Conservation (phyloP, 1,284 basidiomycete species). For the Apiotrichum gracile region DNA sequence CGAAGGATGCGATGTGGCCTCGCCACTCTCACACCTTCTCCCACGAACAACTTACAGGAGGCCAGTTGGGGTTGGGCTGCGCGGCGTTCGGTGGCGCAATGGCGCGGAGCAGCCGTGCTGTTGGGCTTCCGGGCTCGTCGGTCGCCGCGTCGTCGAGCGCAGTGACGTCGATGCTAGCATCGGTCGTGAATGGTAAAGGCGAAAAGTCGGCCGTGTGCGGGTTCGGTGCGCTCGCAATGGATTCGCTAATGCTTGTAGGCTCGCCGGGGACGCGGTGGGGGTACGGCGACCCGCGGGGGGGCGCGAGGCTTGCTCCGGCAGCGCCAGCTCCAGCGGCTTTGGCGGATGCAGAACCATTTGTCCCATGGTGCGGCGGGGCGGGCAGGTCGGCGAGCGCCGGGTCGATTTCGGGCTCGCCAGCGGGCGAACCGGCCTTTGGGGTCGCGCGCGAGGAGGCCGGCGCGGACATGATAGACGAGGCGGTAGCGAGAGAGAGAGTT, state of each 20-base stretch:
- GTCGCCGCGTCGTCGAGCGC: slow-evolving; percentile 24
- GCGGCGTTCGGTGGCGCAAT: slow-evolving; percentile 41
- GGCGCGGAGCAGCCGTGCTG: slow-evolving; percentile 36
- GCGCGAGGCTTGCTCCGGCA: not conserved
- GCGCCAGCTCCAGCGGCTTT: not conserved
- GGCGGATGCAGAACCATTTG: slow-evolving; percentile 8
- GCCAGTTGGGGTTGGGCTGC: slow-evolving; percentile 37
- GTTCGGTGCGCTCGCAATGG: slow-evolving; percentile 38
- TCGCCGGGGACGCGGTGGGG: slow-evolving; percentile 16
- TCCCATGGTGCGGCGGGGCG: slow-evolving; percentile 22
- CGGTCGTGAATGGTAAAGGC: slow-evolving; percentile 25
- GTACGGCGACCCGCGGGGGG: slow-evolving; percentile 9
- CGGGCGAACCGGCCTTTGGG: slow-evolving; percentile 7
- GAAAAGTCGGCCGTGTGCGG: slow-evolving; percentile 39
- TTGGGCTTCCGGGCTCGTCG: slow-evolving; percentile 39
- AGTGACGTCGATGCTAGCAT: slow-evolving; percentile 28
- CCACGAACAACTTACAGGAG: slow-evolving; percentile 28
- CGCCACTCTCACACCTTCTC: not conserved
- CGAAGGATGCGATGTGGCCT: not conserved
- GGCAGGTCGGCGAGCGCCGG: slow-evolving; percentile 34
- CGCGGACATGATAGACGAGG: slow-evolving; percentile 9
- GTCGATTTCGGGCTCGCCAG: slow-evolving; percentile 26
- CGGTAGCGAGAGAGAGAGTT: no score
- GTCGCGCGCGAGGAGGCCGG: slow-evolving; percentile 7
- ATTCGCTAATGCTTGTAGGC: slow-evolving; percentile 33